A percentile compares a stretch with the other conserved stretches of the same genome.
phyloP scores from a whole-genome alignment of 2,329 filamentous ascomycete species.

The Fusarium siculi region DNA sequence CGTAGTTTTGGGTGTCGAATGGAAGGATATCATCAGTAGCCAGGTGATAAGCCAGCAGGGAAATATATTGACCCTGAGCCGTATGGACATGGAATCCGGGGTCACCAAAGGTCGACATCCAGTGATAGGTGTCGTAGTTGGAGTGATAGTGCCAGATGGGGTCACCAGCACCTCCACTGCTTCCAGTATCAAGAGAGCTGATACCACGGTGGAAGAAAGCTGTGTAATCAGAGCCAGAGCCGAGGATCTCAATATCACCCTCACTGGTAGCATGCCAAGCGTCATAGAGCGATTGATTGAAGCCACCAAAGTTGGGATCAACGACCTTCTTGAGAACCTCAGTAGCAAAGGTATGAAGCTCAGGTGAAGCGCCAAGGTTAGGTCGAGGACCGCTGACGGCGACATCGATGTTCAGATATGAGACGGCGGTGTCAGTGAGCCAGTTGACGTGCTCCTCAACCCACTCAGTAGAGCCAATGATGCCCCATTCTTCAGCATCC shows the following conservation, averaged over 20 bases:
- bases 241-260: slow-evolving; percentile 62
- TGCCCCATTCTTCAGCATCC: slow-evolving; percentile 82
- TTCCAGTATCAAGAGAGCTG: slow-evolving; percentile 65
- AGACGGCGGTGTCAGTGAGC: slow-evolving; percentile 75
- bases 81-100: slow-evolving; percentile 69
- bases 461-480: slow-evolving; percentile 86
- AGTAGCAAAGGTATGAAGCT: slow-evolving; percentile 73
- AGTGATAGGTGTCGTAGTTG: slow-evolving; percentile 86
- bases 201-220: slow-evolving; percentile 69
- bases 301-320: slow-evolving; percentile 67
- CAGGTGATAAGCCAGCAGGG: slow-evolving; percentile 53
- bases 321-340: slow-evolving; percentile 69
- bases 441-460: slow-evolving; percentile 85
- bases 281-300: slow-evolving; percentile 54
- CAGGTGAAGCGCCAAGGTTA: slow-evolving; percentile 68
- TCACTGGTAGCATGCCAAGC: slow-evolving; percentile 51
- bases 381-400: slow-evolving; percentile 69
- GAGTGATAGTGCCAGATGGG: slow-evolving; percentile 81
- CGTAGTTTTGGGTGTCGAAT: slow-evolving; percentile 55
- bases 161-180: slow-evolving; percentile 55
- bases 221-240: slow-evolving; percentile 75
- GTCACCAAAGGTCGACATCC: slow-evolving; percentile 86
- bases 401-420: slow-evolving; percentile 85
- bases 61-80: slow-evolving; percentile 62
- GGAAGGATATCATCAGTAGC: slow-evolving; percentile 52